phyloP scores from a whole-genome alignment of 441 rosid genomes.

The Gossypium aridum region DNA sequence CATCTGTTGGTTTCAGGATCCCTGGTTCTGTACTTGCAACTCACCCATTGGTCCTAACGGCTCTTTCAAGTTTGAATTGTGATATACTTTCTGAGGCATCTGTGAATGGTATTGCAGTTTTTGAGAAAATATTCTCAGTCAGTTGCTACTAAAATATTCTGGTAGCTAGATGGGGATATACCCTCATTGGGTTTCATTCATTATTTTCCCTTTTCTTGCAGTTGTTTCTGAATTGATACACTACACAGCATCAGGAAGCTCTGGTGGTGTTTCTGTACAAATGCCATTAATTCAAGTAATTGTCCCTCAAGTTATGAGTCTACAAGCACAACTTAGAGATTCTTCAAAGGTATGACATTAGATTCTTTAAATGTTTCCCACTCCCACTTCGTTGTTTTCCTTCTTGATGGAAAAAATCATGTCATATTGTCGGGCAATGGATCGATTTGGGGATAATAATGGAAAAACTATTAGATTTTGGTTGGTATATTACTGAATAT shows the following conservation, averaged over 20 bases:
- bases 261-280: constrained; percentile 80
- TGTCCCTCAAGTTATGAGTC: constrained; percentile 85
- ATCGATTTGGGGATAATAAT: neutral
- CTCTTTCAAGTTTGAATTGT: constrained; percentile 85
- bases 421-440: neutral
- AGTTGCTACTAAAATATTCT: constrained; percentile 4
- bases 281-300: constrained; percentile 91
- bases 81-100: constrained; percentile 94
- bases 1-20: constrained; percentile 57
- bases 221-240: constrained; percentile 93
- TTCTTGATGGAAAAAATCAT: neutral
- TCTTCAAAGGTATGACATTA: constrained; percentile 65
- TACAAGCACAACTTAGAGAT: constrained; percentile 78
- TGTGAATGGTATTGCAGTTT: constrained; percentile 70
- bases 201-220: constrained; percentile 32
- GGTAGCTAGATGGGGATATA: neutral
- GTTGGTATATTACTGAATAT: neutral
- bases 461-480: neutral
- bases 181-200: neutral
- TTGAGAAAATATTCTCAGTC: constrained; percentile 12
- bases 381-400: neutral
- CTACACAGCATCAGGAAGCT: constrained; percentile 64
- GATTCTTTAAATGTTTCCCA: neutral
- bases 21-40: constrained; percentile 86
- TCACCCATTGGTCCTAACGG: constrained; percentile 84